Conservation (phyloP, 2,329 filamentous ascomycete species). For the Stylonectria norvegica region DNA sequence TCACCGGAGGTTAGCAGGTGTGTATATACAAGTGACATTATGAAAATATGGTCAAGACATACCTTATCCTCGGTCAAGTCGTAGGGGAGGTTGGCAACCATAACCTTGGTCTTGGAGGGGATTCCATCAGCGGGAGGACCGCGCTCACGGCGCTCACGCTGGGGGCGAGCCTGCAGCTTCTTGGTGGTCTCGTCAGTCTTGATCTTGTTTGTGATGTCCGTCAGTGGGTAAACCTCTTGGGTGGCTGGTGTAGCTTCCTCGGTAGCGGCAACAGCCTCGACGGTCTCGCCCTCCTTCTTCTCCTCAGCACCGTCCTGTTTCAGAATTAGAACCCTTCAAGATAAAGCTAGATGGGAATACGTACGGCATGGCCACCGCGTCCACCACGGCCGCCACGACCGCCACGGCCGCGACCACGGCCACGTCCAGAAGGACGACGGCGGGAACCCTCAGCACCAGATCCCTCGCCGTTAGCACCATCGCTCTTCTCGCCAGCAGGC, state of each 20-base stretch:
- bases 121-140: slow-evolving; percentile 96
- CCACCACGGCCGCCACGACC: slow-evolving; percentile 64
- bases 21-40: too few species aligned
- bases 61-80: slow-evolving; percentile 98
- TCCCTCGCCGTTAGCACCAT: slow-evolving; percentile 73
- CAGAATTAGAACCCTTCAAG: slow-evolving; percentile 8
- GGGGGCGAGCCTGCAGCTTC: slow-evolving; percentile 52
- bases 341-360: slow-evolving; percentile 20
- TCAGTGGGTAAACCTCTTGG: slow-evolving; percentile 55
- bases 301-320: slow-evolving; percentile 37
- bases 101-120: slow-evolving; percentile 99
- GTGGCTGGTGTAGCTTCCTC: slow-evolving; percentile 46
- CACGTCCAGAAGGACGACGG: slow-evolving; percentile 60
- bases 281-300: slow-evolving; percentile 44
- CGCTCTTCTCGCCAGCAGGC: slow-evolving; percentile 71
- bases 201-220: slow-evolving; percentile 58
- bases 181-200: slow-evolving; percentile 59
- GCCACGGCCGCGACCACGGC: slow-evolving; percentile 66
- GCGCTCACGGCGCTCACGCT: slow-evolving; percentile 70
- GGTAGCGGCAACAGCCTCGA: slow-evolving; percentile 40
- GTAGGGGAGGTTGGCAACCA: slow-evolving; percentile 99
- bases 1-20: slow-evolving; percentile 23
- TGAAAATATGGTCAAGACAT: too few species aligned
- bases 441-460: slow-evolving; percentile 64
- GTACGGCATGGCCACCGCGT: slow-evolving; percentile 52